Base-by-base conservation (phyloP, 1,139 yeast genomes). In the Suzukiozyma palmioleophila region DNA sequence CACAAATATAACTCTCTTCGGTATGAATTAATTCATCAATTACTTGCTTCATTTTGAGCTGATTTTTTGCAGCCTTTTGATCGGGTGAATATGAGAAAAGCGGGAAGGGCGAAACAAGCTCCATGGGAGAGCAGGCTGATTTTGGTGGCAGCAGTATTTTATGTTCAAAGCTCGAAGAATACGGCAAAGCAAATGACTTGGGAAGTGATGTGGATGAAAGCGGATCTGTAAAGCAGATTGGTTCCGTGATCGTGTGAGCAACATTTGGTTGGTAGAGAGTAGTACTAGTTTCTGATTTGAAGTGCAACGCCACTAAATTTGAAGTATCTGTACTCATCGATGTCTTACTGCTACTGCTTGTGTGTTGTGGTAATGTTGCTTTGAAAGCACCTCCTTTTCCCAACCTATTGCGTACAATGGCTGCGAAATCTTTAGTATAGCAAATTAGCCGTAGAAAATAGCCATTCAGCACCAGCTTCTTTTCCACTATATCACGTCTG, bases 11-110 rank as follows among this genome's bases (percentile, higher is more conserved):
- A 1, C 56, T 58, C 22, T 61, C 62, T 50, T 79, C 84, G 13
- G 77, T 75, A 8, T 62, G 65, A 0, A 69, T 39, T 2, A 78
- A 50, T 50, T 79, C 84, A 41, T 72, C 70, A 12, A 77, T 53
- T 9, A 68, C 57, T 32, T 60, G 63, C 27, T 52, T 56, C 36
- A 75, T 46, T 26, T 59, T 58, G 37, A 53, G 60, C 0, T 54
- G 49, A 15, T 42, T 32, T 12, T 41, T 29, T 10, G 35, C 27
- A 8, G 32, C 16, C 1, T 36, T 31, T 27, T 41, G 39, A 22
- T 44, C 30, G 3, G 57, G 56, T 2, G 59, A 51, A 32, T 49
- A 59, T 4, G 53, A 33, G 3, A 43, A 33, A 4, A 25, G 24
- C 0, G 64, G 64, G 11, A 39, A 21, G 1, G 67, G 67, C 1